Evolutionary conservation across 1,284 basidiomycete species (phyloP).

Genomic region (Vanrija pseudolonga): DNA sequence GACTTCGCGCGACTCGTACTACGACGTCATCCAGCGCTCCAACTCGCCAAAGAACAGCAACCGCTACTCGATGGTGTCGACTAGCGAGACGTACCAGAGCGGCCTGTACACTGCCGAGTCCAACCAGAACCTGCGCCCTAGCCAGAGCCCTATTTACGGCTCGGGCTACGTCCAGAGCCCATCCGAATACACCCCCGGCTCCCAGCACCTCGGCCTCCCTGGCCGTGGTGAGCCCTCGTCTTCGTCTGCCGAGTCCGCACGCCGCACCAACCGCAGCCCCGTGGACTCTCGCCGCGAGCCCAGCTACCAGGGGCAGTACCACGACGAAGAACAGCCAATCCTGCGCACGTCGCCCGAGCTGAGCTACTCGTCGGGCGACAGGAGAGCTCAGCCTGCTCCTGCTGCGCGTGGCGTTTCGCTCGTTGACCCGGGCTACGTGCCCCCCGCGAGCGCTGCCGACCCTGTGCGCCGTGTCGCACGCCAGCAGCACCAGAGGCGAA

Average conservation of each 20-base stretch:
- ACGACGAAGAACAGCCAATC: slow-evolving; percentile 58
- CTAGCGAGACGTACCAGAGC: slow-evolving; percentile 61
- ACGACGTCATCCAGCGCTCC: slow-evolving; percentile 41
- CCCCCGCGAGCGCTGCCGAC: slow-evolving; percentile 64
- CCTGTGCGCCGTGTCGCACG: slow-evolving; percentile 42
- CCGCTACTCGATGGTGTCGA: slow-evolving; percentile 72
- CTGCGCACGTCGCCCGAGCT: slow-evolving; percentile 15
- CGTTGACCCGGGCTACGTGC: slow-evolving; percentile 73
- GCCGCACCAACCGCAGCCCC: slow-evolving; percentile 4
- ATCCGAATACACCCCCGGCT: no score
- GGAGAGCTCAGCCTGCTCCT: slow-evolving; percentile 17
- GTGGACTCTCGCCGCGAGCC: slow-evolving; percentile 2
- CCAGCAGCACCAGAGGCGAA: slow-evolving; percentile 27
- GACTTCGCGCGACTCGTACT: slow-evolving; percentile 71
- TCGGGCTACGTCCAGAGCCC: slow-evolving; percentile 46
- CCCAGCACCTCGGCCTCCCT: slow-evolving; percentile 2
- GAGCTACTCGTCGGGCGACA: neutral
- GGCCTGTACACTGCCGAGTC: slow-evolving; percentile 45
- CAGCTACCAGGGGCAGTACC: slow-evolving; percentile 12
- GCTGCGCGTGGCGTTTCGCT: slow-evolving; percentile 63
- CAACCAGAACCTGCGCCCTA: slow-evolving; percentile 40
- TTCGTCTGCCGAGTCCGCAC: slow-evolving; percentile 40
- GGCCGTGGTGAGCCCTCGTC: slow-evolving; percentile 43
- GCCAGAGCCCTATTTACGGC: slow-evolving; percentile 13
- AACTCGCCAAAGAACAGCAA: slow-evolving; percentile 47